Conservation (phyloP, 2,329 filamentous ascomycete species). For the Gyromitra esculenta region DNA sequence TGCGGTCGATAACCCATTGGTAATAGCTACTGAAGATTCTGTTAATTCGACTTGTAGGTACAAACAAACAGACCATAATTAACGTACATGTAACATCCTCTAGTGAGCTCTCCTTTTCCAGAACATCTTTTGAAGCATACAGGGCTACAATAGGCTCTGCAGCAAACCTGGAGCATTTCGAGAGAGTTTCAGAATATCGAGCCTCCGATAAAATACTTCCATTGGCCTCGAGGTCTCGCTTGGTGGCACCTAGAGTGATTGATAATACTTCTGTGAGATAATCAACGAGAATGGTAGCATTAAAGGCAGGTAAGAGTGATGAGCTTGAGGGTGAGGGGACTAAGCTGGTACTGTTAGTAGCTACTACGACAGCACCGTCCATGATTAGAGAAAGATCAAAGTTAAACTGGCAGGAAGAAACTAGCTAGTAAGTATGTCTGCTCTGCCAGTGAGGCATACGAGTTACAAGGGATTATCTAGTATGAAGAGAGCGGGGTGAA, state of each 20-base stretch:
- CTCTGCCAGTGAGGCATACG: conserved; percentile 41
- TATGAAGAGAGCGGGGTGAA: conserved; percentile 10
- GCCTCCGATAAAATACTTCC: conserved; percentile 83
- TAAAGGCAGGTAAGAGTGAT: conserved; percentile 62
- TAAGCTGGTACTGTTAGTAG: conserved; percentile 35
- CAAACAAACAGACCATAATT: conserved; percentile 10
- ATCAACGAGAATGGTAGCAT: conserved; percentile 75
- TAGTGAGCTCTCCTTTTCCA: conserved; percentile 56
- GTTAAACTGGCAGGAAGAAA: conserved; percentile 4
- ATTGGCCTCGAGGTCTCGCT: conserved; percentile 78
- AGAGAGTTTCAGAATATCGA: conserved; percentile 79
- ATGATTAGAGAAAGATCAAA: conserved; percentile 34
- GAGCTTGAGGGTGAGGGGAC: conserved; percentile 37
- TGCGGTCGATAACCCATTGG: conserved; percentile 62
- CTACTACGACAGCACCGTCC: conserved; percentile 45
- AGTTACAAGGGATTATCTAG: conserved; percentile 28
- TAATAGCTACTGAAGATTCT: conserved; percentile 55
- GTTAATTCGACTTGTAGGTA: conserved; percentile 42
- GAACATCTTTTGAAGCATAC: conserved; percentile 87
- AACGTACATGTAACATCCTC: conserved; percentile 50
- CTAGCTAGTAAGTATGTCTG: conserved; percentile 31
- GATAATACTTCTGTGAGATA: conserved; percentile 76
- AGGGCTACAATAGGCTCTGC: conserved; percentile 85
- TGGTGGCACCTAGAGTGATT: conserved; percentile 77
- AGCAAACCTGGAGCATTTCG: conserved; percentile 88